Evolutionary conservation across 2,329 filamentous ascomycete genomes (phyloP).

Genomic region (Neophaeococcomyces mojaviensis): DNA sequence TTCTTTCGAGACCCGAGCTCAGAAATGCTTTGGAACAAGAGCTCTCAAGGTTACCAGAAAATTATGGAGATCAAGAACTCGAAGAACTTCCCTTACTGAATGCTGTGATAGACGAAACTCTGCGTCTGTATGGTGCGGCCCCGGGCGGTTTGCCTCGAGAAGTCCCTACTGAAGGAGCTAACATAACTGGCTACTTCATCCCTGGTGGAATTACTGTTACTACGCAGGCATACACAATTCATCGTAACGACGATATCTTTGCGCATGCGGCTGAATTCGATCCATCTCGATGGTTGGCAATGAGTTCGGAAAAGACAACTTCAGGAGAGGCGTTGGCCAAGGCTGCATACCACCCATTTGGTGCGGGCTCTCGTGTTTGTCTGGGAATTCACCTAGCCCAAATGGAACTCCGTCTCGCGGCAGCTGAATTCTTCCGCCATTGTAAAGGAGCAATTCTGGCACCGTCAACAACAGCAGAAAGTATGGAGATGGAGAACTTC

Average conservation of each 20-base stretch:
- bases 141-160: constrained; percentile 3
- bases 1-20: not conserved
- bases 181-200: constrained; percentile 35
- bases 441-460: constrained; percentile 9
- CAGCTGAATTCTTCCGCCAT: constrained; percentile 46
- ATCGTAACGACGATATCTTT: constrained; percentile 47
- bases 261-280: constrained; percentile 42
- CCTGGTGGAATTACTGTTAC: constrained; percentile 47
- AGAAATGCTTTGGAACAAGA: constrained; percentile 2
- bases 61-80: constrained; percentile 25
- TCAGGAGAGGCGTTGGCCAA: constrained; percentile 5
- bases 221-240: constrained; percentile 49
- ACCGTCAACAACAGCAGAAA: not conserved
- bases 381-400: constrained; percentile 61
- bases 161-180: constrained; percentile 29
- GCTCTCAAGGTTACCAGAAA: not conserved
- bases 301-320: constrained; percentile 37
- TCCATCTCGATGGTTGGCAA: constrained; percentile 41
- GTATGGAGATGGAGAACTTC: constrained; percentile 13
- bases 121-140: constrained; percentile 49
- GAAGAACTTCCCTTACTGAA: constrained; percentile 48
- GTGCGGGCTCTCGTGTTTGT: constrained; percentile 61
- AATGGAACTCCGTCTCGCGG: constrained; percentile 48
- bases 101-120: constrained; percentile 51
- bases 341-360: constrained; percentile 58